Evolutionary conservation across 192 early-diverging fungal genomes (phyloP).

Genomic region (Cladochytrium replicatum): DNA sequence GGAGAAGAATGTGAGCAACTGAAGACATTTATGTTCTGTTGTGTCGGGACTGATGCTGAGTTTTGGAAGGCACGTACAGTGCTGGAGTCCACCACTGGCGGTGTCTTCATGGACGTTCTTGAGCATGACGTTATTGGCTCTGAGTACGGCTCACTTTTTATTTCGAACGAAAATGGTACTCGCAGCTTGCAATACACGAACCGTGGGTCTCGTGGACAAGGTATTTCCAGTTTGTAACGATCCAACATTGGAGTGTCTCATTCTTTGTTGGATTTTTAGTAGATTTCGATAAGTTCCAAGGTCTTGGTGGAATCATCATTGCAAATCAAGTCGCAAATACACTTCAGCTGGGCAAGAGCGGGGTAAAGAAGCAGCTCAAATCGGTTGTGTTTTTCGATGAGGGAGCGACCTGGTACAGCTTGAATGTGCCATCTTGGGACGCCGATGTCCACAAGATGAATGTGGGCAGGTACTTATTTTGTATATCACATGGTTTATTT

Average conservation of each 20-base stretch:
- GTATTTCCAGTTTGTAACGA: no score
- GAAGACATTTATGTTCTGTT: conserved; percentile 13
- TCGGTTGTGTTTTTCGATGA: conserved; percentile 85
- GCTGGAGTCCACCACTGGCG: conserved; percentile 62
- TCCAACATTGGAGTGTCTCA: no score
- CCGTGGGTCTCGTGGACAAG: conserved; percentile 49
- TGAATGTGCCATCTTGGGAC: conserved; percentile 53
- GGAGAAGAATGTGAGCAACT: conserved; percentile 41
- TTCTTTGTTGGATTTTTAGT: no score
- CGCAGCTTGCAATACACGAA: conserved; percentile 71
- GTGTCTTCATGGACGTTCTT: conserved; percentile 33
- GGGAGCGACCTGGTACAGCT: conserved; percentile 59
- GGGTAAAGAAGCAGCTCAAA: conserved; percentile 52
- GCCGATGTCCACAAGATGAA: no score
- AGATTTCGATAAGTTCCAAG: conserved; percentile 85
- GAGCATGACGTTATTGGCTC: conserved; percentile 21
- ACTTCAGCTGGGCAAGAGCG: conserved; percentile 40
- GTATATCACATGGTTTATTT: no score
- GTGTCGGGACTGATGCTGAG: neutral
- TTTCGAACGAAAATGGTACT: conserved; percentile 77
- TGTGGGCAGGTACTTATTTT: no score
- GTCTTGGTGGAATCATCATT: conserved; percentile 73
- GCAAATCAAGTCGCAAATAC: conserved; percentile 81
- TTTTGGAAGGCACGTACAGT: conserved; percentile 64
- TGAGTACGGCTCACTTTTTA: conserved; percentile 81